A percentile compares a stretch with the other conserved stretches of the same genome.
phyloP scores from a whole-genome alignment of 257 asterid species.

The Capsicum pubescens region DNA sequence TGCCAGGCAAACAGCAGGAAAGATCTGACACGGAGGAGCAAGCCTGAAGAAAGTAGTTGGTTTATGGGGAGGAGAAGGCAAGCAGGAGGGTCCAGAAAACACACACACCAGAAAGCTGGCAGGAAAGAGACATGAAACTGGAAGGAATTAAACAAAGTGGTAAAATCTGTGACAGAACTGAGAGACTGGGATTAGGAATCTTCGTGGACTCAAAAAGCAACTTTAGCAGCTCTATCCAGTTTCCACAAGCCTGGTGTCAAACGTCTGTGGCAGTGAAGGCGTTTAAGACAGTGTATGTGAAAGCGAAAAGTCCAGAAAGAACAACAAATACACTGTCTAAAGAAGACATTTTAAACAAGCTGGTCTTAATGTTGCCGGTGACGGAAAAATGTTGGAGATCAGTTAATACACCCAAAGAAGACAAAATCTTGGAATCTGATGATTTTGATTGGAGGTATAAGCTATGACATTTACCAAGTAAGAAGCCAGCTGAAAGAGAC shows the following conservation, averaged over 20 bases:
- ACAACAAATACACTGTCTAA: neutral
- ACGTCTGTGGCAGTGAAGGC: neutral
- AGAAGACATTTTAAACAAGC: constrained; percentile 11
- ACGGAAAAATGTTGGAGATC: neutral
- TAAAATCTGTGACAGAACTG: neutral
- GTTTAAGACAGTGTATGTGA: constrained; percentile 4
- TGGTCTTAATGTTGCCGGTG: neutral
- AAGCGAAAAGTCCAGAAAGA: neutral
- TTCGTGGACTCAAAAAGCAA: neutral
- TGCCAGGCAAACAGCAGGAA: neutral
- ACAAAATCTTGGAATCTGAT: neutral
- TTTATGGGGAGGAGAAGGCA: neutral
- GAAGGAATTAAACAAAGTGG: neutral
- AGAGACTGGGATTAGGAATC: too few relatives aligned
- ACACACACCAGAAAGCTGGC: neutral
- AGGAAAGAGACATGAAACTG: neutral
- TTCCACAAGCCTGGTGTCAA: neutral
- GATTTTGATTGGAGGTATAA: neutral
- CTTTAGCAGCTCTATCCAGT: neutral
- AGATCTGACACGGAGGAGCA: neutral
- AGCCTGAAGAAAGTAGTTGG: neutral
- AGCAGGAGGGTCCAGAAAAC: neutral
- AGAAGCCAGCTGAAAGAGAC: neutral
- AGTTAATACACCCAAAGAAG: constrained; percentile 4
- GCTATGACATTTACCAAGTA: neutral